Conservation (phyloP, 2,329 filamentous ascomycete genomes). For the Colletotrichum chlorophyti region DNA sequence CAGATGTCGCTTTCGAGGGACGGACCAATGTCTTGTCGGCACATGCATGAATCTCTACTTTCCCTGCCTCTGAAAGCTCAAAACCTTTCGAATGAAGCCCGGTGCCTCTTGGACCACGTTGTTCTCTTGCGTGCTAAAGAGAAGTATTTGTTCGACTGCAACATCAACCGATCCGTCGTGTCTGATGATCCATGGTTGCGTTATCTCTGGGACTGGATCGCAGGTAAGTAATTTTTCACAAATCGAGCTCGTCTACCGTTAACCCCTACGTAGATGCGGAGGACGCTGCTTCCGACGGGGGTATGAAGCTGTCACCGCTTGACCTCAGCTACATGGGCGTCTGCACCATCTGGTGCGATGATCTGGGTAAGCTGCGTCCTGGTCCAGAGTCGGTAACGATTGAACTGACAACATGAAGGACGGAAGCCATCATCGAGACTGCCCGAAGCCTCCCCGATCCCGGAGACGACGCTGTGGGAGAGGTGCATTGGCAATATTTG, state of each 20-base stretch:
- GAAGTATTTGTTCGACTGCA: conserved; percentile 69
- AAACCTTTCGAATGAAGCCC: conserved; percentile 57
- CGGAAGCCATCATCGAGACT: conserved; percentile 56
- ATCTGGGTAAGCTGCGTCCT: conserved; percentile 57
- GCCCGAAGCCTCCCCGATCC: conserved; percentile 48
- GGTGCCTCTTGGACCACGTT: conserved; percentile 60
- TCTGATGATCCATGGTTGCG: conserved; percentile 77
- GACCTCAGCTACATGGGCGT: conserved; percentile 82
- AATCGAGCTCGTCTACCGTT: too few species aligned
- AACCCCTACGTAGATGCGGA: conserved; percentile 60
- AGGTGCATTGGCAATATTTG: conserved; percentile 69
- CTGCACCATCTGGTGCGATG: conserved; percentile 73
- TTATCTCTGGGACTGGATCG: conserved; percentile 80
- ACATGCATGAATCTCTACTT: conserved; percentile 64
- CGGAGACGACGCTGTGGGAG: conserved; percentile 63
- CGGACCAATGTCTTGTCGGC: conserved; percentile 55
- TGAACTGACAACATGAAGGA: conserved; percentile 45
- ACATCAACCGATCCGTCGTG: conserved; percentile 70
- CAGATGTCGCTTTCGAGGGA: conserved; percentile 44
- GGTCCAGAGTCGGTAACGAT: conserved; percentile 11
- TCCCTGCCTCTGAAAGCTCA: conserved; percentile 50
- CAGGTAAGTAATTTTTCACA: conserved; percentile 66
- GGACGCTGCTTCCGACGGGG: conserved; percentile 67
- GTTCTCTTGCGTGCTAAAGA: conserved; percentile 68
- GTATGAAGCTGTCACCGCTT: conserved; percentile 72